Evolutionary conservation across 73 alveolate species (phyloP).

Genomic region (Stentor coeruleus): DNA sequence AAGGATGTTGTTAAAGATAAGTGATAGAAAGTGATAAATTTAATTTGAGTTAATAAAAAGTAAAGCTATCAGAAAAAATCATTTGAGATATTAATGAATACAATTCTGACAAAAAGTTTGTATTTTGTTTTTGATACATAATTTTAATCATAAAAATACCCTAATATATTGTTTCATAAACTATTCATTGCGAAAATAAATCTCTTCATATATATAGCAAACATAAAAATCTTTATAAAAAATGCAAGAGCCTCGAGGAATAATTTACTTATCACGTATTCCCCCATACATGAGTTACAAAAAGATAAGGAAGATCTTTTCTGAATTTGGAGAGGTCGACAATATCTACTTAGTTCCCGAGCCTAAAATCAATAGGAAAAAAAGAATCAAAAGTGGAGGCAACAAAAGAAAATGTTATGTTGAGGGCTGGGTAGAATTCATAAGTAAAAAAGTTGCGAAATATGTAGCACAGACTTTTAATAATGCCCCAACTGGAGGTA

Average conservation of each 20-base stretch:
- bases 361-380: slow-evolving; percentile 16
- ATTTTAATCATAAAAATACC: too few species aligned
- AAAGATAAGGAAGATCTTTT: slow-evolving; percentile 43
- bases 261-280: slow-evolving; percentile 58
- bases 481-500: slow-evolving; percentile 84
- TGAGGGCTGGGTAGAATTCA: slow-evolving; percentile 98
- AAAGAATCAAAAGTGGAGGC: slow-evolving; percentile 35
- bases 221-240: neutral
- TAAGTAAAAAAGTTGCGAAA: slow-evolving; percentile 89
- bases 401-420: slow-evolving; percentile 59
- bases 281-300: slow-evolving; percentile 76
- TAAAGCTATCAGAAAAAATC: too few species aligned
- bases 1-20: too few species aligned
- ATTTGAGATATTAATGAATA: too few species aligned
- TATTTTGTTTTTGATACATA: too few species aligned
- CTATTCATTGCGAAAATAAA: too few species aligned
- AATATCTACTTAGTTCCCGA: slow-evolving; percentile 67
- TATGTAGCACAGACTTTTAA: slow-evolving; percentile 81
- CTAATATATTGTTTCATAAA: too few species aligned
- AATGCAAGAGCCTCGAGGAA: slow-evolving; percentile 41
- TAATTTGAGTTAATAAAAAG: too few species aligned
- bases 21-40: too few species aligned
- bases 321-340: slow-evolving; percentile 50
- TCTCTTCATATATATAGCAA: neutral
- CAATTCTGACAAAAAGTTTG: too few species aligned